phyloP scores from a whole-genome alignment of 1,139 yeast genomes.

The Pichia sp. region DNA sequence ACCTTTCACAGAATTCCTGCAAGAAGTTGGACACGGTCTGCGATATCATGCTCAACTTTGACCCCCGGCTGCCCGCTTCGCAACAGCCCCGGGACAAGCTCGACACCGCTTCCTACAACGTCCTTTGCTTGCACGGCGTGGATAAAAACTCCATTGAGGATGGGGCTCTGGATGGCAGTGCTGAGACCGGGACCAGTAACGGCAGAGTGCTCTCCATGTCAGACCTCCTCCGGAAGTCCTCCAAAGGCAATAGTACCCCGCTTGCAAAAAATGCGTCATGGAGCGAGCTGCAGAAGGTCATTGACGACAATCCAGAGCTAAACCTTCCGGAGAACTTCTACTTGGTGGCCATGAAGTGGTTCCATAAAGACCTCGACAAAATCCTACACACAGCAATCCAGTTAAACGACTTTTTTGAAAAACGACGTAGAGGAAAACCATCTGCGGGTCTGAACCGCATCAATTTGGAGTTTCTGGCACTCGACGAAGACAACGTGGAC shows the following conservation, averaged over 20 bases:
- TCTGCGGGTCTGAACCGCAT: not conserved
- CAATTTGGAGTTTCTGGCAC: not conserved
- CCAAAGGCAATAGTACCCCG: not conserved
- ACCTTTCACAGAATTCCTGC: conserved; percentile 20
- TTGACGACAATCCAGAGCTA: conserved; percentile 28
- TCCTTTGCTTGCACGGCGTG: not conserved
- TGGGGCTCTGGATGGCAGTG: not conserved
- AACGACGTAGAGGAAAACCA: not conserved
- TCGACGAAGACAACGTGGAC: not conserved
- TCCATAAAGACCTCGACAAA: conserved; percentile 35
- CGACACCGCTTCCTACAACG: not conserved
- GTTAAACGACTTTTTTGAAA: conserved; percentile 10
- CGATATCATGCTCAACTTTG: conserved; percentile 31
- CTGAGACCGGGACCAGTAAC: not conserved
- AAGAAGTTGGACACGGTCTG: conserved; percentile 31
- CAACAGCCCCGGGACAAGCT: conserved; percentile 2
- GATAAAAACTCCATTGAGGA: too few relatives aligned
- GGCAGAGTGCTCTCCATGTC: conserved; percentile 5
- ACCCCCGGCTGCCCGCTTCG: not conserved
- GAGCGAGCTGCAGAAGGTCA: conserved; percentile 18
- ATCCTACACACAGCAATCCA: conserved; percentile 17
- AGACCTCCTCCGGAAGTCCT: not conserved
- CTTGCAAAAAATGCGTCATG: conserved; percentile 4
- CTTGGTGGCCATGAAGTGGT: conserved; percentile 37
- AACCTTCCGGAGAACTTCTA: conserved; percentile 35